phyloP scores from a whole-genome alignment of 257 asterid genomes.

The Prunella vulgaris region DNA sequence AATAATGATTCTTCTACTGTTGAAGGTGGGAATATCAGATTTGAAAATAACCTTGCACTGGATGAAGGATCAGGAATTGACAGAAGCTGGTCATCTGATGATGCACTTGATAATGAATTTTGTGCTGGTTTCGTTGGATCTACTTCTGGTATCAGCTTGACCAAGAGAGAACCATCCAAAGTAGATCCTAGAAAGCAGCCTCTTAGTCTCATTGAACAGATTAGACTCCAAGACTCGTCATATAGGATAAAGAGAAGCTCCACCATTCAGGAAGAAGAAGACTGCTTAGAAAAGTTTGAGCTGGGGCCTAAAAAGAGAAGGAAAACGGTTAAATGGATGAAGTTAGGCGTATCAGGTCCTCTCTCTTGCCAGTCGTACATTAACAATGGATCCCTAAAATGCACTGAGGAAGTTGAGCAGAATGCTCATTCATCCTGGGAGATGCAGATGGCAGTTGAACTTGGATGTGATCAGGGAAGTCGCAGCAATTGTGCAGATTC shows the following conservation, averaged over 20 bases:
- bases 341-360: slow-evolving; percentile 29
- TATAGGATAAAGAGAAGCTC: slow-evolving; percentile 29
- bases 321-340: slow-evolving; percentile 40
- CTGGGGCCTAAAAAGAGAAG: slow-evolving; percentile 28
- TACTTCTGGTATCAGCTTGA: slow-evolving; percentile 28
- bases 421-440: slow-evolving; percentile 18
- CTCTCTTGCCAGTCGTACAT: slow-evolving; percentile 28
- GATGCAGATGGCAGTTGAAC: slow-evolving; percentile 19
- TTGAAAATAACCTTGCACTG: slow-evolving; percentile 27
- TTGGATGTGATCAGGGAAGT: slow-evolving; percentile 26
- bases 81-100: slow-evolving; percentile 50
- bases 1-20: slow-evolving; percentile 35
- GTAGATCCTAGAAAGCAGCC: slow-evolving; percentile 26
- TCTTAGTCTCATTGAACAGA: slow-evolving; percentile 43
- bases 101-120: slow-evolving; percentile 36
- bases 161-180: slow-evolving; percentile 29
- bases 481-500: slow-evolving; percentile 28
- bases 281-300: slow-evolving; percentile 23
- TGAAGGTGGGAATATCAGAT: slow-evolving; percentile 28
- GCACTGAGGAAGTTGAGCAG: slow-evolving; percentile 29
- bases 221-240: slow-evolving; percentile 31
- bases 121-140: slow-evolving; percentile 33
- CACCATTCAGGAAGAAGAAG: slow-evolving; percentile 31
- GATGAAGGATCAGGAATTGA: slow-evolving; percentile 53
- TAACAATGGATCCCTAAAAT: slow-evolving; percentile 17